Conservation (phyloP, 441 rosid genomes). For the Sinapis alba region DNA sequence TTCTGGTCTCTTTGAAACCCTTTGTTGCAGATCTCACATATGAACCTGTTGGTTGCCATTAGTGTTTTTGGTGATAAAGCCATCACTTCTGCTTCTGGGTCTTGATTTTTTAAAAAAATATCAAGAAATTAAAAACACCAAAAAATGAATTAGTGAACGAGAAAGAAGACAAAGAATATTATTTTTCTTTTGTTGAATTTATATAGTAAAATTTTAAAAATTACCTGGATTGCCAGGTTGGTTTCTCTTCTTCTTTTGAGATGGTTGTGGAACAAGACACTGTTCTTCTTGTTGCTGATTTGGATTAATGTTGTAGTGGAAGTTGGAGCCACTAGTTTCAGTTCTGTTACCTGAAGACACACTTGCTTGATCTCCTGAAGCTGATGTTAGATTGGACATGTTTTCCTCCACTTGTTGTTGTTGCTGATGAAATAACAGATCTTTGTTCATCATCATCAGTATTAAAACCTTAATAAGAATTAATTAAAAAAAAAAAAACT, state of each 20-base stretch:
- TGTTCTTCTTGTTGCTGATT: conserved; percentile 42
- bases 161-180: conserved; percentile 24
- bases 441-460: conserved; percentile 51
- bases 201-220: background rate
- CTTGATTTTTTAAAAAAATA: conserved; percentile 42
- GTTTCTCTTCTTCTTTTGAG: conserved; percentile 67
- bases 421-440: conserved; percentile 47
- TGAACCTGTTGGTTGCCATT: conserved; percentile 66
- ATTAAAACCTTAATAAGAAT: background rate
- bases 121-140: background rate
- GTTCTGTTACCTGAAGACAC: conserved; percentile 70
- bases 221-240: conserved; percentile 87
- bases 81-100: conserved; percentile 86
- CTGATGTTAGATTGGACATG: conserved; percentile 89
- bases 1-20: conserved; percentile 80
- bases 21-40: conserved; percentile 69
- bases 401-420: conserved; percentile 54
- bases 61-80: conserved; percentile 68
- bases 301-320: conserved; percentile 19
- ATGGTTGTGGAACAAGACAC: conserved; percentile 46
- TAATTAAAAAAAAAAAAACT: background rate
- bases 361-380: conserved; percentile 69
- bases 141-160: background rate
- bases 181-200: background rate
- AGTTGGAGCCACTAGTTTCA: conserved; percentile 41